Conservation (phyloP, 2,329 filamentous ascomycete species). For the Raffaelea ambrosiae region DNA sequence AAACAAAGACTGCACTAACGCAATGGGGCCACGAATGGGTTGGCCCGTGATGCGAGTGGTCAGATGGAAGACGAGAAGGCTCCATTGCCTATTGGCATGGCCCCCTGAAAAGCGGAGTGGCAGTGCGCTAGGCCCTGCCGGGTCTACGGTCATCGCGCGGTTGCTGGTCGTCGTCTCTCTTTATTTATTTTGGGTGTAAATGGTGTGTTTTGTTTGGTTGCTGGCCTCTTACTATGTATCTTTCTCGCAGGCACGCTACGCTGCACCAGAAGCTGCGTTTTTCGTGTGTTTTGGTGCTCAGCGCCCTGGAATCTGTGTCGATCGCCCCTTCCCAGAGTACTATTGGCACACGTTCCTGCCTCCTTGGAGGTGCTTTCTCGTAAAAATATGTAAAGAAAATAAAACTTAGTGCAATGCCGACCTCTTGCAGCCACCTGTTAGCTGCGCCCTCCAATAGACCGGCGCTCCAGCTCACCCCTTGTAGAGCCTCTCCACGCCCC, state of each 20-base stretch:
- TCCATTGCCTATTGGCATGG: neutral
- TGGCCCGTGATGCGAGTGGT: neutral
- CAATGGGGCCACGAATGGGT: neutral
- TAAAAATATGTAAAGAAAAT: no score
- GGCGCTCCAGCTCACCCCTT: no score
- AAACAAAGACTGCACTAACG: no score
- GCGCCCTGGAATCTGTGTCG: neutral
- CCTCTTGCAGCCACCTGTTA: no score
- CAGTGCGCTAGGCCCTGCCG: neutral
- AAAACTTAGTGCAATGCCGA: no score
- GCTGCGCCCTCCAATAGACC: no score
- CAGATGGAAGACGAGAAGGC: neutral
- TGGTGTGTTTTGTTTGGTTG: neutral
- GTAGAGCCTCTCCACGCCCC: no score
- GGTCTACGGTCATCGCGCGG: conserved; percentile 3
- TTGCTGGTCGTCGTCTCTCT: neutral
- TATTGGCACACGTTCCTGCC: no score
- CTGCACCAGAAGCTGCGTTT: no score
- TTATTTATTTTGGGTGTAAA: neutral
- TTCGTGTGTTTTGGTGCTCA: neutral
- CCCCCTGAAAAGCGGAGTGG: conserved; percentile 6
- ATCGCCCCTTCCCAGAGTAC: neutral
- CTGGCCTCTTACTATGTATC: neutral
- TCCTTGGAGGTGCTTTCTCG: no score
- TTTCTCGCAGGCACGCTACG: no score